phyloP scores from a whole-genome alignment of 441 rosid species.

The Corymbia calophylla region DNA sequence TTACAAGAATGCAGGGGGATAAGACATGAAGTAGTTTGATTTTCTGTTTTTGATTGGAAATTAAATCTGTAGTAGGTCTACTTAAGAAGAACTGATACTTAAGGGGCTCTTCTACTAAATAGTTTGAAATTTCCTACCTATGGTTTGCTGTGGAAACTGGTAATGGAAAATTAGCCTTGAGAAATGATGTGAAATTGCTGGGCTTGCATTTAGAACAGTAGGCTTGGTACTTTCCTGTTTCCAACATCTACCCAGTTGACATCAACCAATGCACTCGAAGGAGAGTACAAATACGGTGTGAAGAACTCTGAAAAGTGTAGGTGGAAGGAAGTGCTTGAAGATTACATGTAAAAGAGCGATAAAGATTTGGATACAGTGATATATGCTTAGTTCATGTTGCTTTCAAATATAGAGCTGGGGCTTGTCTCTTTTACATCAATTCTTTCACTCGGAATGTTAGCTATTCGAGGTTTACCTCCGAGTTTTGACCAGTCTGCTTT shows the following conservation, averaged over 20 bases:
- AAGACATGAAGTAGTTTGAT: background rate
- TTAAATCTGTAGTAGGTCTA: background rate
- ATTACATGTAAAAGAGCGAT: background rate
- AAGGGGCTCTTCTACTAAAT: background rate
- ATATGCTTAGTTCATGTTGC: background rate
- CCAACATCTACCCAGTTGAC: background rate
- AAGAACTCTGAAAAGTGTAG: background rate
- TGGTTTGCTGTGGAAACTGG: background rate
- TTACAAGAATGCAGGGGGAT: background rate
- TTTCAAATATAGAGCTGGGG: background rate
- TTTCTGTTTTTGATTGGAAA: background rate
- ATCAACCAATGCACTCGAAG: background rate
- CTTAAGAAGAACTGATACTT: background rate
- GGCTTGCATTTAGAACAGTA: background rate
- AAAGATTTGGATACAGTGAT: background rate
- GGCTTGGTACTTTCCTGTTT: background rate
- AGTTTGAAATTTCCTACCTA: background rate
- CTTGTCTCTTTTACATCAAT: background rate
- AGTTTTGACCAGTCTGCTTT: background rate
- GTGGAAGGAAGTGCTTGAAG: background rate
- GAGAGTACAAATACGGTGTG: background rate
- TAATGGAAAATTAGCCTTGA: background rate
- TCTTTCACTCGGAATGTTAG: background rate
- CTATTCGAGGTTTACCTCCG: background rate
- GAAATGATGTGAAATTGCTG: background rate